phyloP scores from a whole-genome alignment of 2,329 filamentous ascomycete genomes.

The Aspergillus novoparasiticus region DNA sequence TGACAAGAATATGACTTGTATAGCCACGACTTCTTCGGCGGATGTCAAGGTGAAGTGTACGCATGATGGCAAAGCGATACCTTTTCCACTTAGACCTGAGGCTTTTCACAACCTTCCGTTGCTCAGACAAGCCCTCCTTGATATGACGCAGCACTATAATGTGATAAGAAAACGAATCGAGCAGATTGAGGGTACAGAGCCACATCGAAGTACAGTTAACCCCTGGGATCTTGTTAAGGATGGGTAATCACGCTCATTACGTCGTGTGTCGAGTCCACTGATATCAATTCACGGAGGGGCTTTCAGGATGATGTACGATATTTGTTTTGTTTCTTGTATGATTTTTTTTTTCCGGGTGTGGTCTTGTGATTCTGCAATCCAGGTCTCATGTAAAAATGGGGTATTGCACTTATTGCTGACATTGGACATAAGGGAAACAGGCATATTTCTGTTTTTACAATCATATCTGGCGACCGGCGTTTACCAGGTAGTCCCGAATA shows the following conservation, averaged over 20 bases:
- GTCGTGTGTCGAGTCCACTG: not conserved
- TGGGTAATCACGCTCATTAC: not conserved
- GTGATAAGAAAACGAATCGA: not conserved
- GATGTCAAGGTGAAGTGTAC: not conserved
- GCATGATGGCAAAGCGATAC: slow-evolving; percentile 10
- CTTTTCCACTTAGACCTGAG: slow-evolving; percentile 14
- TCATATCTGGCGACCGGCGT: not conserved
- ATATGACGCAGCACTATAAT: not conserved
- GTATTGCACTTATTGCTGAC: not conserved
- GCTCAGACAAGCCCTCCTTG: slow-evolving; percentile 4
- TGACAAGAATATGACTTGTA: not conserved
- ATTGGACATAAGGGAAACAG: not conserved
- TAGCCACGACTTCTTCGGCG: not conserved
- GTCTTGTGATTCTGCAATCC: not conserved
- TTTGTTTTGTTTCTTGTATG: not conserved
- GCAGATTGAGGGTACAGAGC: not conserved
- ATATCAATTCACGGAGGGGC: not conserved
- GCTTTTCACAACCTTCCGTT: slow-evolving; percentile 10
- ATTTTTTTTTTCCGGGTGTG: not conserved
- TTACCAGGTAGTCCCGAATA: not conserved
- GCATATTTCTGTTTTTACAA: not conserved
- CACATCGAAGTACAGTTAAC: not conserved
- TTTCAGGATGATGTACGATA: not conserved
- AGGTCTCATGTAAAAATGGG: not conserved
- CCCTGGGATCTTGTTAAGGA: slow-evolving; percentile 1